Conservation (phyloP, 108 stramenopile species). For the Cylindrotheca closterium region DNA sequence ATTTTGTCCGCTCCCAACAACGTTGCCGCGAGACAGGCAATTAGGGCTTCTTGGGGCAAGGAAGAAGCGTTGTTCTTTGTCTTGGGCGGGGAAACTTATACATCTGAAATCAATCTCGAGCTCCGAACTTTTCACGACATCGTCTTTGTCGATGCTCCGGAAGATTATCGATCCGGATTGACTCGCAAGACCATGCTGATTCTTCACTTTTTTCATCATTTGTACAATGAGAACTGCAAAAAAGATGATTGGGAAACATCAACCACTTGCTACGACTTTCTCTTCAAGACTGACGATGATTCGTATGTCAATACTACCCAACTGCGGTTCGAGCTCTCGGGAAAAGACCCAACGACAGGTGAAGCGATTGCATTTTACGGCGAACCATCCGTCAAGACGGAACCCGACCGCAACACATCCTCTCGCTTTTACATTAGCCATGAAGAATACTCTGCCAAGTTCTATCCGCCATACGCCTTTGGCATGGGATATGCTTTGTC, state of each 20-base stretch:
- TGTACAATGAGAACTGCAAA: background rate
- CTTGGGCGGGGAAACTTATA: slow-evolving; percentile 3
- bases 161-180: slow-evolving; percentile 22
- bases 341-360: background rate
- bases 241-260: background rate
- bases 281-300: slow-evolving; percentile 42
- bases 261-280: slow-evolving; percentile 1
- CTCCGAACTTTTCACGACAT: background rate
- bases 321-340: slow-evolving; percentile 6
- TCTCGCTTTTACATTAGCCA: slow-evolving; percentile 20
- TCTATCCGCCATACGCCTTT: slow-evolving; percentile 28
- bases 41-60: slow-evolving; percentile 20
- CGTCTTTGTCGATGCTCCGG: slow-evolving; percentile 3
- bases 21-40: background rate
- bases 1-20: background rate
- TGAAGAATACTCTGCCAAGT: slow-evolving; percentile 20
- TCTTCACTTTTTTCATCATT: slow-evolving; percentile 3
- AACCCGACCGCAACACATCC: background rate
- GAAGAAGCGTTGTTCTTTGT: slow-evolving; percentile 10
- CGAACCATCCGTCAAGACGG: background rate
- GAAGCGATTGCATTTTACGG: background rate
- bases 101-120: background rate
- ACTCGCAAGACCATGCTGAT: slow-evolving; percentile 13
- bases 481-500: slow-evolving; percentile 38
- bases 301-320: slow-evolving; percentile 26